Conservation (phyloP, 2,329 filamentous ascomycete species). For the Tolypocladium pustulatum region DNA sequence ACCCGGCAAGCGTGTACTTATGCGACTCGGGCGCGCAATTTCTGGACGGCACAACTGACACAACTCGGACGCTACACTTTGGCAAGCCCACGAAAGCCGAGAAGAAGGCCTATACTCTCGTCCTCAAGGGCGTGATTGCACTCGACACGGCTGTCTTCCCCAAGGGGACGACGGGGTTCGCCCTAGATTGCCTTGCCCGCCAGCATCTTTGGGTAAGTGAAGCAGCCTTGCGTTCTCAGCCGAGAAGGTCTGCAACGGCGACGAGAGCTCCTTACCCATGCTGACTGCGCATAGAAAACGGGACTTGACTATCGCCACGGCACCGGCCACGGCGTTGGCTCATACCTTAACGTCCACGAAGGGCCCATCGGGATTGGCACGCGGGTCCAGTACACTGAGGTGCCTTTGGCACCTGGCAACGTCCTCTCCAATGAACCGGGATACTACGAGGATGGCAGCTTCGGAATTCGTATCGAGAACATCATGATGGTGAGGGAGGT, state of each 20-base stretch:
- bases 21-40: conserved; percentile 98
- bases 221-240: too few relatives aligned
- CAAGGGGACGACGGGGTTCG: conserved; percentile 89
- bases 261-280: background rate
- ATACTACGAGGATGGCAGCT: conserved; percentile 92
- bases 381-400: conserved; percentile 81
- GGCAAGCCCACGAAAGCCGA: conserved; percentile 74
- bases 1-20: conserved; percentile 78
- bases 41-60: conserved; percentile 90
- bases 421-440: conserved; percentile 94
- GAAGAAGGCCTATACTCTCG: conserved; percentile 82
- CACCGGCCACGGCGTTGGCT: conserved; percentile 91
- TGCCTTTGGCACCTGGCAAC: conserved; percentile 81
- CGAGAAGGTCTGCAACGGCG: too few relatives aligned
- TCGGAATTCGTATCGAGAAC: conserved; percentile 95
- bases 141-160: conserved; percentile 82
- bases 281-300: conserved; percentile 29
- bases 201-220: conserved; percentile 76
- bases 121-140: conserved; percentile 87
- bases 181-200: conserved; percentile 76
- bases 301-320: conserved; percentile 94
- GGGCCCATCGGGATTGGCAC: conserved; percentile 95
- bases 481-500: conserved; percentile 83
- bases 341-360: conserved; percentile 93
- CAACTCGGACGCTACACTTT: conserved; percentile 88